A percentile compares a stretch with the other conserved stretches of the same genome.
These are phyloP conservation scores for Schizonepeta tenuifolia DNA, from an alignment of 257 asterid species.

Conservation along the genomic window DNA sequence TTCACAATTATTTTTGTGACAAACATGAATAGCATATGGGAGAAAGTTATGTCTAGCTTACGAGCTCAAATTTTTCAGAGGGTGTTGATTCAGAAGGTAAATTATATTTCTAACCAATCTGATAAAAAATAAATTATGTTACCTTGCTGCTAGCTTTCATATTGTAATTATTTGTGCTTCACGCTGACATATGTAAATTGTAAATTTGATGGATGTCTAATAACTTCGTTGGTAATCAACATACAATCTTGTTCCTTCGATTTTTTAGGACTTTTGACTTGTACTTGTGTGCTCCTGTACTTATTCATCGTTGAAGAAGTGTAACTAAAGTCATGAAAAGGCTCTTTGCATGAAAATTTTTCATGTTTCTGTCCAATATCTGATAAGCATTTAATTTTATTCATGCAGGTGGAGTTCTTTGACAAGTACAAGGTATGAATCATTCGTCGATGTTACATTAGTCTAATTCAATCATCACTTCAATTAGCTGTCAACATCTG, in stretches of 20 bases:
- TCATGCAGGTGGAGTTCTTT: constrained; percentile 86
- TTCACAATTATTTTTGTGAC: constrained; percentile 74
- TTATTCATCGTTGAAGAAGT: background rate
- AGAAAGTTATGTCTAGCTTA: constrained; percentile 96
- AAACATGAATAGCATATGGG: constrained; percentile 94
- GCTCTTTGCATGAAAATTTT: background rate
- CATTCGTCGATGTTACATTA: constrained; percentile 25
- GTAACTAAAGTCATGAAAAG: background rate
- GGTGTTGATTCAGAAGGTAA: constrained; percentile 93
- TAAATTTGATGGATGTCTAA: constrained; percentile 12
- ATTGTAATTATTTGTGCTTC: background rate
- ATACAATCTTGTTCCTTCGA: constrained; percentile 7
- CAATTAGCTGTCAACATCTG: constrained; percentile 6
- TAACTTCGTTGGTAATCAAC: background rate
- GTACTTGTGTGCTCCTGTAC: background rate
- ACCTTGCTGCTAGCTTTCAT: constrained; percentile 18
- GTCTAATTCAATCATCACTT: constrained; percentile 9
- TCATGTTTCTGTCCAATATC: constrained; percentile 26
- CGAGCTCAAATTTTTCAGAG: constrained; percentile 94
- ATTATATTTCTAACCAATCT: constrained; percentile 12
- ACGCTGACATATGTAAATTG: background rate
- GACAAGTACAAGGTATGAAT: constrained; percentile 82
- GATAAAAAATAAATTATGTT: background rate
- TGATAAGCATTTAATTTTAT: constrained; percentile 29
- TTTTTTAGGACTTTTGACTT: background rate